These are phyloP conservation scores for Lipomyces spencermartinsiae DNA, from an alignment of 805 yeast species.

Conservation along the genomic window DNA sequence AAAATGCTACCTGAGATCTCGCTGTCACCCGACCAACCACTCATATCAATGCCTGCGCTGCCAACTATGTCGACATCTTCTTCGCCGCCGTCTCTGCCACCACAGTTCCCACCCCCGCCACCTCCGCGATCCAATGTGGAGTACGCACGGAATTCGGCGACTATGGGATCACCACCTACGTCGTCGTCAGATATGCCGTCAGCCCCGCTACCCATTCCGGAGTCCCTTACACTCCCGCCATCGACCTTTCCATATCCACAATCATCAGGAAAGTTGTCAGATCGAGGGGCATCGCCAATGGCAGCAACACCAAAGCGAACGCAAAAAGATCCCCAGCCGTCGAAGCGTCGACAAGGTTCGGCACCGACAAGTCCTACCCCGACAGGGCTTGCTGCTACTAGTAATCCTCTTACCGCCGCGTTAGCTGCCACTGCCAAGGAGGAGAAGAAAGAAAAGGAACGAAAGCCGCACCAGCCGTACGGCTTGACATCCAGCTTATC, in stretches of 20 bases:
- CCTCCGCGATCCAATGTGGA: background rate
- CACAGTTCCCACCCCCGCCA: slow-evolving; percentile 7
- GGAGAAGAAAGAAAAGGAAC: slow-evolving; percentile 6
- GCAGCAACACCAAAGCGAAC: background rate
- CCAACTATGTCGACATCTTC: background rate
- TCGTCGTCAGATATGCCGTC: slow-evolving; percentile 2
- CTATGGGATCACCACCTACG: slow-evolving; percentile 5
- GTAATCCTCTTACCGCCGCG: slow-evolving; percentile 4
- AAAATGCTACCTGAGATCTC: background rate
- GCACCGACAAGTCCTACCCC: slow-evolving; percentile 4
- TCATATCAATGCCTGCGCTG: slow-evolving; percentile 1
- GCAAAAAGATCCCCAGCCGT: background rate
- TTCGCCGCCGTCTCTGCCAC: slow-evolving; percentile 13
- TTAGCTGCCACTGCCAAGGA: slow-evolving; percentile 16
- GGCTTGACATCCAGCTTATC: background rate
- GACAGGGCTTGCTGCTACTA: background rate
- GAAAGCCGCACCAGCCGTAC: slow-evolving; percentile 6
- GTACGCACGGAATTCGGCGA: background rate
- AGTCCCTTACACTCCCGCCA: slow-evolving; percentile 31
- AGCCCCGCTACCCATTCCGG: background rate
- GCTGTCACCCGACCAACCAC: background rate
- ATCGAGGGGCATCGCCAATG: slow-evolving; percentile 17
- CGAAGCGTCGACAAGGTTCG: slow-evolving; percentile 1
- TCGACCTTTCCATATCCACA: slow-evolving; percentile 34
- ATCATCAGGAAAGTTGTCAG: slow-evolving; percentile 15